Conservation (phyloP, 208 protist species). For the Trypanosomatidae sp. region DNA sequence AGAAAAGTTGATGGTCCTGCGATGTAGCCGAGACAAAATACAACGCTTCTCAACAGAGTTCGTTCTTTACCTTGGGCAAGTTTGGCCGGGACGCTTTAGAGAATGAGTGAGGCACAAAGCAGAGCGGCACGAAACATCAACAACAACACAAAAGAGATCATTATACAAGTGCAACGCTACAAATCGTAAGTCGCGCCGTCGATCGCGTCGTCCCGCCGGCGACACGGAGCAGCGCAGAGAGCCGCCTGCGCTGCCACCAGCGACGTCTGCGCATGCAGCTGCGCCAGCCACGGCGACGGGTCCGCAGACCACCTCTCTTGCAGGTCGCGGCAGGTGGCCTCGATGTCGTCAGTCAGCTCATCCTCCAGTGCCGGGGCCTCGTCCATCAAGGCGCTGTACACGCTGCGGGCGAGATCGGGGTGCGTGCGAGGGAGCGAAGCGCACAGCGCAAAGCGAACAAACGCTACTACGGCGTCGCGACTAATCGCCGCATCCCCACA, state of each 20-base stretch:
- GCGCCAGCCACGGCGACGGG: not conserved
- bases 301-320: slow-evolving; percentile 1
- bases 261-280: not conserved
- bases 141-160: too few relatives aligned
- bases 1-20: too few relatives aligned
- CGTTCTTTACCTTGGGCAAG: too few relatives aligned
- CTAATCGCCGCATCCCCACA: slow-evolving; percentile 10
- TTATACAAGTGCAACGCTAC: not conserved
- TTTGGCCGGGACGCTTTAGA: too few relatives aligned
- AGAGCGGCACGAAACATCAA: too few relatives aligned
- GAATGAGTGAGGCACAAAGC: too few relatives aligned
- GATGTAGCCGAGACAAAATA: too few relatives aligned
- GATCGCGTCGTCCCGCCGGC: not conserved
- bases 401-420: slow-evolving; percentile 28
- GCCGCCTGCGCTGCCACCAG: slow-evolving; percentile 8
- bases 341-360: slow-evolving; percentile 33
- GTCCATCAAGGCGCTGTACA: slow-evolving; percentile 32
- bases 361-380: slow-evolving; percentile 43
- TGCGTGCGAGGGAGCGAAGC: slow-evolving; percentile 29
- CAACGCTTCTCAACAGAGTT: too few relatives aligned
- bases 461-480: slow-evolving; percentile 13
- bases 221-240: slow-evolving; percentile 18
- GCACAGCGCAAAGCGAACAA: slow-evolving; percentile 27
- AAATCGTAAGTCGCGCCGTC: slow-evolving; percentile 17
- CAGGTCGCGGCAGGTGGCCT: slow-evolving; percentile 15